phyloP scores from a whole-genome alignment of 2,329 filamentous ascomycete genomes.

The Epicoccum sorghinum region DNA sequence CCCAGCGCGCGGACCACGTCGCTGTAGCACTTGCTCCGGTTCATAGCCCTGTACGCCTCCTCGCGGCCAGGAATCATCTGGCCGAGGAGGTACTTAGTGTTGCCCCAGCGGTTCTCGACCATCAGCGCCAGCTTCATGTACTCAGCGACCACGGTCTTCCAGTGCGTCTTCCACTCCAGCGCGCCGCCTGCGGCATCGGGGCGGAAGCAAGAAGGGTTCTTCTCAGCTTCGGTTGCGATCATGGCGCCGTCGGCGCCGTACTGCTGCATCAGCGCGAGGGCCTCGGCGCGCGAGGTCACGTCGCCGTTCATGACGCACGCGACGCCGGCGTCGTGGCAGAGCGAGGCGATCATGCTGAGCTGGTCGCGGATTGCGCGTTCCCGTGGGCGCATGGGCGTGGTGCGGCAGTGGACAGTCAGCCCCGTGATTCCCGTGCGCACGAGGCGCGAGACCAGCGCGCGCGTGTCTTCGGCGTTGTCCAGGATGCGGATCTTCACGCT shows the following conservation, averaged over 20 bases:
- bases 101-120: constrained; percentile 84
- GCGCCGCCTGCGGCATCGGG: constrained; percentile 69
- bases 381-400: constrained; percentile 90
- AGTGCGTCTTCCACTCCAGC: constrained; percentile 61
- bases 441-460: constrained; percentile 76
- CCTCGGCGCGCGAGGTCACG: constrained; percentile 76
- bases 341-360: constrained; percentile 78
- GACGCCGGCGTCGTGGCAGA: constrained; percentile 84
- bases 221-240: constrained; percentile 93
- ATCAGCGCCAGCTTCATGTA: constrained; percentile 77
- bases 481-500: constrained; percentile 96
- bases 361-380: constrained; percentile 87
- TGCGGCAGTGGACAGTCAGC: constrained; percentile 93
- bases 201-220: constrained; percentile 88
- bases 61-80: constrained; percentile 86
- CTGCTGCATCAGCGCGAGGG: constrained; percentile 71
- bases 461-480: constrained; percentile 76
- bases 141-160: constrained; percentile 76
- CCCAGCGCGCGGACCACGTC: constrained; percentile 71
- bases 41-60: constrained; percentile 66
- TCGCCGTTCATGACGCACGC: constrained; percentile 97
- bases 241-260: constrained; percentile 93
- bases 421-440: constrained; percentile 89
- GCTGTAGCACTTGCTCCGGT: constrained; percentile 71
- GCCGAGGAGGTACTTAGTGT: constrained; percentile 88